Conservation (phyloP, 2,329 filamentous ascomycete genomes). For the Biscogniauxia marginata region DNA sequence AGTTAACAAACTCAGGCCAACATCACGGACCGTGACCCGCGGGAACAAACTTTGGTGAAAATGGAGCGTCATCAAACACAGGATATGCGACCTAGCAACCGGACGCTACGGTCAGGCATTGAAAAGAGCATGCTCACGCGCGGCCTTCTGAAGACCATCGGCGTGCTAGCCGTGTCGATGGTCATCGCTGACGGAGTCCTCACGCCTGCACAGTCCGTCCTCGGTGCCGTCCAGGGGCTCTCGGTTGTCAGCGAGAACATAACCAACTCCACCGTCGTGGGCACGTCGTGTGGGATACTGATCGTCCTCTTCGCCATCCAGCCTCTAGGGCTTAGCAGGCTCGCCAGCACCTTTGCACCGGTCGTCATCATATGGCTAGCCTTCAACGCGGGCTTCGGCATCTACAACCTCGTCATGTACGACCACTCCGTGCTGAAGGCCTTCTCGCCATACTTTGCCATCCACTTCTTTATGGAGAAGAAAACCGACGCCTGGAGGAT, state of each 20-base stretch:
- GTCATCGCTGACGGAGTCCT: slow-evolving; percentile 66
- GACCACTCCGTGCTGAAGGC: slow-evolving; percentile 56
- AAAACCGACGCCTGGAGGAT: slow-evolving; percentile 60
- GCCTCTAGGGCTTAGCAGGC: slow-evolving; percentile 61
- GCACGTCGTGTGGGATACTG: slow-evolving; percentile 63
- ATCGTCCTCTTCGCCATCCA: slow-evolving; percentile 63
- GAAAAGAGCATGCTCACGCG: slow-evolving; percentile 55
- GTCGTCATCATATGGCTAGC: slow-evolving; percentile 66
- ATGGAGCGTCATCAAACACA: slow-evolving; percentile 58
- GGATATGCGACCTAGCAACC: slow-evolving; percentile 53
- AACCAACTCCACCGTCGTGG: slow-evolving; percentile 56
- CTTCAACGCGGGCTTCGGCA: slow-evolving; percentile 61
- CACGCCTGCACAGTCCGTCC: slow-evolving; percentile 68
- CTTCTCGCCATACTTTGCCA: slow-evolving; percentile 59
- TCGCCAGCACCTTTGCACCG: slow-evolving; percentile 62
- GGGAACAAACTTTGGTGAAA: slow-evolving; percentile 51
- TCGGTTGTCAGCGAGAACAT: slow-evolving; percentile 58
- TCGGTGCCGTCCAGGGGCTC: slow-evolving; percentile 66
- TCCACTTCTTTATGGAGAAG: slow-evolving; percentile 59
- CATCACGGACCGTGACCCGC: slow-evolving; percentile 59
- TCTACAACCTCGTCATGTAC: slow-evolving; percentile 57
- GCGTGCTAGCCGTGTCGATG: slow-evolving; percentile 65
- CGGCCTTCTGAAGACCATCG: slow-evolving; percentile 56
- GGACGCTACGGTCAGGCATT: slow-evolving; percentile 53
- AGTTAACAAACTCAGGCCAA: slow-evolving; percentile 42